Conservation (phyloP, 768 basidiomycete species). For the Galerina marginata region DNA sequence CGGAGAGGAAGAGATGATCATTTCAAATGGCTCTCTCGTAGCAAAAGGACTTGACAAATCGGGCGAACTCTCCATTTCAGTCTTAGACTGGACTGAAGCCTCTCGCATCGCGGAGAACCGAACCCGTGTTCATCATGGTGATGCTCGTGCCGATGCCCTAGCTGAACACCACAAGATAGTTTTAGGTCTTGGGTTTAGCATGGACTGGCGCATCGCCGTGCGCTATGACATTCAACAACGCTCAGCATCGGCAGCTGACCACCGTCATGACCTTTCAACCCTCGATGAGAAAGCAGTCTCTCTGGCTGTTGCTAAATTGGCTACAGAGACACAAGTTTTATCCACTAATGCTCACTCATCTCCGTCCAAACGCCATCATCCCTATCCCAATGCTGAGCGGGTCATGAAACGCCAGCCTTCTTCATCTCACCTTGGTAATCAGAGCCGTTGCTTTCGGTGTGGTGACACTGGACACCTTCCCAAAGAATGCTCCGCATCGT, state of each 20-base stretch:
- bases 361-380: background rate
- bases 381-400: too few species aligned
- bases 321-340: background rate
- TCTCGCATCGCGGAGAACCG: constrained; percentile 5
- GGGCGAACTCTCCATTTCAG: constrained; percentile 11
- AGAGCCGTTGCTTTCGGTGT: constrained; percentile 32
- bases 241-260: constrained; percentile 12
- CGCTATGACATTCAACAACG: constrained; percentile 30
- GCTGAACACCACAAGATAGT: constrained; percentile 18
- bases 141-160: constrained; percentile 14
- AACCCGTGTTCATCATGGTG: constrained; percentile 18
- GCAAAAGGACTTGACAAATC: too few species aligned
- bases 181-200: background rate
- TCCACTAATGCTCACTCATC: background rate
- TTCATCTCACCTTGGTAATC: background rate
- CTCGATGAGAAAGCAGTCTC: constrained; percentile 5
- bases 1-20: too few species aligned
- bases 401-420: background rate
- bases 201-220: constrained; percentile 21
- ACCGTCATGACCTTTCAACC: constrained; percentile 21
- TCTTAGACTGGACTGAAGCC: constrained; percentile 19
- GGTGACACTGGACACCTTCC: constrained; percentile 29
- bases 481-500: constrained; percentile 20
- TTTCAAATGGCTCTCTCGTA: too few species aligned
- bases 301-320: background rate